Evolutionary conservation across 202 grass and related monocot species (phyloP).

Genomic region (Alloteropsis angusta): DNA sequence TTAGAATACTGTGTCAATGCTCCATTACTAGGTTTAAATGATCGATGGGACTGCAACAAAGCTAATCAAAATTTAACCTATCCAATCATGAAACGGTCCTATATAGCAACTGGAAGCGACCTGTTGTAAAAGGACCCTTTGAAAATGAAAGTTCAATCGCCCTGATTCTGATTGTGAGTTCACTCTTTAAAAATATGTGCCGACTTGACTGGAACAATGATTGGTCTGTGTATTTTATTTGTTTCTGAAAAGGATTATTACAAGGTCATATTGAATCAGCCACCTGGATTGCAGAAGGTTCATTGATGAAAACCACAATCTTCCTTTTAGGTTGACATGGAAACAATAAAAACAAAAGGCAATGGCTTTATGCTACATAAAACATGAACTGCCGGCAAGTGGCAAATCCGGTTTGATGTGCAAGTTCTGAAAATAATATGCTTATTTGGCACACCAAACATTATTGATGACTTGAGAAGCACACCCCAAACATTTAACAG

Average conservation of each 20-base stretch:
- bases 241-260: not conserved
- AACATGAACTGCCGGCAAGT: not conserved
- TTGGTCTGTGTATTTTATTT: not conserved
- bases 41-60: not conserved
- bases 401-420: not conserved
- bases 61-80: not conserved
- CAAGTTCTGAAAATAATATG: not conserved
- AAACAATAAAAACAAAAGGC: not conserved
- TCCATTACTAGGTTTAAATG: slow-evolving; percentile 6
- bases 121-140: not conserved
- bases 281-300: not conserved
- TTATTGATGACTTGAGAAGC: not conserved
- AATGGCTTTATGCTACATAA: not conserved
- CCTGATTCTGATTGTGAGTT: not conserved
- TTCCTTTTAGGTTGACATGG: not conserved
- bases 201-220: not conserved
- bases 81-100: slow-evolving; percentile 18
- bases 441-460: not conserved
- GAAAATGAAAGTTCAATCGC: slow-evolving; percentile 23
- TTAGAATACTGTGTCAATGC: not conserved
- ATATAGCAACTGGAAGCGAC: slow-evolving; percentile 28
- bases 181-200: not conserved
- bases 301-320: not conserved
- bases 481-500: not conserved
- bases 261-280: slow-evolving; percentile 5